A percentile compares a stretch with the other conserved stretches of the same genome.
Conservation (phyloP, 139 green algal species). For the Pleodorina starrii region DNA sequence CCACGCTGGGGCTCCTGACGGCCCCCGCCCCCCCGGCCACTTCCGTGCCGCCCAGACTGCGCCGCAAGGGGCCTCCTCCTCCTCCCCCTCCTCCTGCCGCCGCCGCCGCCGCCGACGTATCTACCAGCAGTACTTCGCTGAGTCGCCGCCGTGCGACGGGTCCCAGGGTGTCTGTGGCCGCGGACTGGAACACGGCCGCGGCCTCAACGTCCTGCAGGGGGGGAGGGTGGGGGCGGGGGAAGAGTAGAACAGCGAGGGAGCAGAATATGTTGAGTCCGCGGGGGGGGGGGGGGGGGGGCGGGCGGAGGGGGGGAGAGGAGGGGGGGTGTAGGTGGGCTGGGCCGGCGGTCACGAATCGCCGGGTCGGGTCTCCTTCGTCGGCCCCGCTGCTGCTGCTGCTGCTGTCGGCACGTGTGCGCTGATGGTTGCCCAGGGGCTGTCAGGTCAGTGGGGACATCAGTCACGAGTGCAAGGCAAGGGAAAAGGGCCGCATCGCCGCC, state of each 20-base stretch:
- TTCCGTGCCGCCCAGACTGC: background rate
- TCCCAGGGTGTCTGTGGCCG: slow-evolving; percentile 12
- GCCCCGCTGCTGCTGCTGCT: too few relatives aligned
- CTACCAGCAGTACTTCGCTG: slow-evolving; percentile 40
- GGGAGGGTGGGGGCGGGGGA: background rate
- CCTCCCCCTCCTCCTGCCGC: background rate
- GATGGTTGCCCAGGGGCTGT: background rate
- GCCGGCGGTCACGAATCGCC: too few relatives aligned
- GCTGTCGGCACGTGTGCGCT: background rate
- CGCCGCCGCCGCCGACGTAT: background rate
- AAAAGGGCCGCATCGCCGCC: too few relatives aligned
- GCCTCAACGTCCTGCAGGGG: slow-evolving; percentile 6
- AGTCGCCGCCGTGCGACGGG: slow-evolving; percentile 18
- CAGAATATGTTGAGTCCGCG: too few relatives aligned
- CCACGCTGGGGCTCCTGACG: too few relatives aligned
- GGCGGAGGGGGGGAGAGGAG: too few relatives aligned
- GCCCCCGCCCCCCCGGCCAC: background rate
- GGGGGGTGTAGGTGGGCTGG: too few relatives aligned
- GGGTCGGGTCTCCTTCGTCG: too few relatives aligned
- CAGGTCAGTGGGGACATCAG: too few relatives aligned
- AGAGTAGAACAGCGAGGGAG: too few relatives aligned
- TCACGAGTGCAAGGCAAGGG: too few relatives aligned
- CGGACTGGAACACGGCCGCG: slow-evolving; percentile 27
- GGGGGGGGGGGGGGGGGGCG: too few relatives aligned
- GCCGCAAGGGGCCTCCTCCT: background rate